Evolutionary conservation across 108 stramenopile genomes (phyloP).

Genomic region (Nitzschia inconspicua): DNA sequence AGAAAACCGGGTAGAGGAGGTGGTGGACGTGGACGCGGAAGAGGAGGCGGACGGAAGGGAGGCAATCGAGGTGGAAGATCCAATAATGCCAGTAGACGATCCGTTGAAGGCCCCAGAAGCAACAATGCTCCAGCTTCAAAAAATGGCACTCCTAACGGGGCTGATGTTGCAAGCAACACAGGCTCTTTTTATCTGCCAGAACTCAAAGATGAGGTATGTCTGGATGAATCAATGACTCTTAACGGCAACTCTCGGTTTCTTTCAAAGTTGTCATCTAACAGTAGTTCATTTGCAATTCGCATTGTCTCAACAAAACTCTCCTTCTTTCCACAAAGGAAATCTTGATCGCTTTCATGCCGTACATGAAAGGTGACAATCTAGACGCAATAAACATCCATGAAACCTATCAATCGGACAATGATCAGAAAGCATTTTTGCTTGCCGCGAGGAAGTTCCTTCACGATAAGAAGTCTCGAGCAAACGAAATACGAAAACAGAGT

Average conservation of each 20-base stretch:
- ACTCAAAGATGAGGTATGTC: slow-evolving; percentile 28
- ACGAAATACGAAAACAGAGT: not conserved
- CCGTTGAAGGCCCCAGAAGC: not conserved
- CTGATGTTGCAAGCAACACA: no score
- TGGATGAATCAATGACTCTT: slow-evolving; percentile 1
- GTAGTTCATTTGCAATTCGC: not conserved
- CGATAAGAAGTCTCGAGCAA: slow-evolving; percentile 3
- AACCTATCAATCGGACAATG: slow-evolving; percentile 43
- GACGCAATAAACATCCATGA: slow-evolving; percentile 65
- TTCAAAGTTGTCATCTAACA: not conserved
- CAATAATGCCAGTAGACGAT: slow-evolving; percentile 14
- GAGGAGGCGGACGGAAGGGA: slow-evolving; percentile 27
- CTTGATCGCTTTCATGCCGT: slow-evolving; percentile 67
- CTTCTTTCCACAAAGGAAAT: slow-evolving; percentile 34
- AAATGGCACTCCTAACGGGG: not conserved
- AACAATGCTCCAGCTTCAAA: not conserved
- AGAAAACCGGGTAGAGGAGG: slow-evolving; percentile 24
- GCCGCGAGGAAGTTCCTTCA: slow-evolving; percentile 54
- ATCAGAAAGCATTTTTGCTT: slow-evolving; percentile 53
- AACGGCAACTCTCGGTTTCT: not conserved
- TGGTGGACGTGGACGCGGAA: slow-evolving; percentile 24
- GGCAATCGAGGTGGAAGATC: slow-evolving; percentile 41
- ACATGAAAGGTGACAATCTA: slow-evolving; percentile 53
- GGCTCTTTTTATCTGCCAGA: slow-evolving; percentile 13
- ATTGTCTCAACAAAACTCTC: not conserved